Evolutionary conservation across 495 filamentous ascomycete species (phyloP), one percentile per base, ranked within the genome.

Genomic region (Xylaria cubensis): DNA sequence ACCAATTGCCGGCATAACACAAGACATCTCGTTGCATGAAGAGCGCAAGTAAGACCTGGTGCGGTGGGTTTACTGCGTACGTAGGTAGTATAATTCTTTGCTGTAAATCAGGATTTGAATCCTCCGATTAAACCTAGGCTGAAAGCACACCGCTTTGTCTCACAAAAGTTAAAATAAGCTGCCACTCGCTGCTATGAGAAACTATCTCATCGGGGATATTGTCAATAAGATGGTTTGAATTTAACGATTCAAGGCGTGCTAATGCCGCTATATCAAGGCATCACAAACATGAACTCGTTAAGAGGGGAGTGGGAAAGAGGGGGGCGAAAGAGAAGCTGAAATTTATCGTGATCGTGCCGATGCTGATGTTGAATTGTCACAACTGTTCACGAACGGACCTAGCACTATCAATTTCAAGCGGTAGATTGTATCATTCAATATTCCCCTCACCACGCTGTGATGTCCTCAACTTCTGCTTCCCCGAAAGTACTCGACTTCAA

Each of bases 401-500:
- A 5, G 39, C 36, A 5, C n/a, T 21, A 32, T 8, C 26, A n/a
- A 51, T 17, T 39, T 48, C 65, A 70, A 4, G 24, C 39, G 8
- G 53, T 51, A 15, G 41, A 41, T 53, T 63, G 29, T 55, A 41
- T 58, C n/a, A 2, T 65, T 32, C 34, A 6, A 5, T 17, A 15
- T 21, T 17, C 64, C 67, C 29, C 69, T 65, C 91, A 98, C 95
- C 95, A 98, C 50, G 94, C 94, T 65, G 94, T 97, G 74, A 99
- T 97, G 81, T 99, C 96, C 71, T 94, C 95, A 53, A 98, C 95
- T 83, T 99, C 95, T 2, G 93, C 94, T 82, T 97, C 94, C 7
- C 95, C 95, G 83, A 97, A 97, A 3, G 91, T 94, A 82, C 94
- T 97, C 71, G 84, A 93, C 84, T 95, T 97, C 17, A 86, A 91